Evolutionary conservation across 2,329 filamentous ascomycete genomes (phyloP).

Genomic region (Pseudogymnoascus sp.): DNA sequence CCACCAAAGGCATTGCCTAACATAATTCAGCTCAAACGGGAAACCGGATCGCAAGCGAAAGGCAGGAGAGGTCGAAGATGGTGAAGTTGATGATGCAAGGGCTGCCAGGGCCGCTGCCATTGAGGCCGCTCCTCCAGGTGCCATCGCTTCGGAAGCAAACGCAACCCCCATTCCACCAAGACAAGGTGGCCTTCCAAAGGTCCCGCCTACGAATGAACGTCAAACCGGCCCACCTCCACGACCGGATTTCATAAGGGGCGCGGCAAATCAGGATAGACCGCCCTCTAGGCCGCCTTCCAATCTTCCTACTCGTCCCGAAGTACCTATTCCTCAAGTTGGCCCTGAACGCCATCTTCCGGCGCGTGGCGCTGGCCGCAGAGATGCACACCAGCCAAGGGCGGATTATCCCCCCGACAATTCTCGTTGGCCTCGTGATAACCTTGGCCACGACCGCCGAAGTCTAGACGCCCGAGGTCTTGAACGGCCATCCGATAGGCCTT

Average conservation of each 20-base stretch:
- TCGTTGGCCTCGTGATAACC: constrained; percentile 21
- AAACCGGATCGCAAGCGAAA: constrained; percentile 19
- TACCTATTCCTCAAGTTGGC: constrained; percentile 16
- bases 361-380: constrained; percentile 24
- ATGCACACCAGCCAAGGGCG: constrained; percentile 18
- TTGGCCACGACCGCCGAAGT: constrained; percentile 21
- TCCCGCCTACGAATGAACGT: not conserved
- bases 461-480: constrained; percentile 23
- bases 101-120: constrained; percentile 16
- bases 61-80: constrained; percentile 55
- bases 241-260: not conserved
- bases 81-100: constrained; percentile 60
- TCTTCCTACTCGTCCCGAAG: constrained; percentile 27
- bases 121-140: not conserved
- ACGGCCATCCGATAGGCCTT: constrained; percentile 18
- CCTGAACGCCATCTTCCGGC: constrained; percentile 25
- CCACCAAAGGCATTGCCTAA: not conserved
- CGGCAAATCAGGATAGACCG: not conserved
- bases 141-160: constrained; percentile 9
- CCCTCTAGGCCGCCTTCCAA: constrained; percentile 11
- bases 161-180: not conserved
- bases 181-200: not conserved
- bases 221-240: not conserved
- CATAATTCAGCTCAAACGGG: not conserved
- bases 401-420: not conserved